phyloP scores from a whole-genome alignment of 2,329 filamentous ascomycete species.

The Hypoxylon sp. region DNA sequence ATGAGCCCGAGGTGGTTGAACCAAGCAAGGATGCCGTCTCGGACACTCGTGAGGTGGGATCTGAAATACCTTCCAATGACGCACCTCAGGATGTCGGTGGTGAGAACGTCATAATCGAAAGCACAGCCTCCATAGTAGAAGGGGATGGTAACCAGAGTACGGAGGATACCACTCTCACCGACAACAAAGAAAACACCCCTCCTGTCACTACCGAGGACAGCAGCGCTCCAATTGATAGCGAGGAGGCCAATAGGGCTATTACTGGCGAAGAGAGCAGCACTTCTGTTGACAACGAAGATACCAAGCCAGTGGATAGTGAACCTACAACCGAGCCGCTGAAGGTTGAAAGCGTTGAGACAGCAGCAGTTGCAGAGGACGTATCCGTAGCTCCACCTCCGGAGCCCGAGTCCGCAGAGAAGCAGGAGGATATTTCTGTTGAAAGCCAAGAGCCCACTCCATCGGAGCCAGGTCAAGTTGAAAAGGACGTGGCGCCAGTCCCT shows the following conservation, averaged over 20 bases:
- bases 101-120: not conserved
- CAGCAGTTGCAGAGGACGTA: not conserved
- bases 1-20: not conserved
- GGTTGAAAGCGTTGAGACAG: not conserved
- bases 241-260: not conserved
- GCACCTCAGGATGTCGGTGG: not conserved
- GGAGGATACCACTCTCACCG: not conserved
- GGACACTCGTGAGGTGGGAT: not conserved
- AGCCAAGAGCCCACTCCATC: constrained; percentile 22
- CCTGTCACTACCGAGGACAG: not conserved
- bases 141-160: not conserved
- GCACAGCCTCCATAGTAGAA: not conserved
- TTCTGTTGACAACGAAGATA: not conserved
- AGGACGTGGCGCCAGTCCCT: not conserved
- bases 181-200: not conserved
- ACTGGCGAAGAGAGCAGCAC: not conserved
- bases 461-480: not conserved
- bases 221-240: not conserved
- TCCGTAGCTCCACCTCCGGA: not conserved
- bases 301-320: not conserved
- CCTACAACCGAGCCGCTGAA: not conserved
- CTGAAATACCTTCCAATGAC: not conserved
- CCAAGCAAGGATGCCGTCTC: not conserved
- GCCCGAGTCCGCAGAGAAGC: not conserved
- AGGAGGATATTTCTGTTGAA: constrained; percentile 3